Conservation (phyloP, 2,329 filamentous ascomycete genomes). For the Westerdykella ornata region DNA sequence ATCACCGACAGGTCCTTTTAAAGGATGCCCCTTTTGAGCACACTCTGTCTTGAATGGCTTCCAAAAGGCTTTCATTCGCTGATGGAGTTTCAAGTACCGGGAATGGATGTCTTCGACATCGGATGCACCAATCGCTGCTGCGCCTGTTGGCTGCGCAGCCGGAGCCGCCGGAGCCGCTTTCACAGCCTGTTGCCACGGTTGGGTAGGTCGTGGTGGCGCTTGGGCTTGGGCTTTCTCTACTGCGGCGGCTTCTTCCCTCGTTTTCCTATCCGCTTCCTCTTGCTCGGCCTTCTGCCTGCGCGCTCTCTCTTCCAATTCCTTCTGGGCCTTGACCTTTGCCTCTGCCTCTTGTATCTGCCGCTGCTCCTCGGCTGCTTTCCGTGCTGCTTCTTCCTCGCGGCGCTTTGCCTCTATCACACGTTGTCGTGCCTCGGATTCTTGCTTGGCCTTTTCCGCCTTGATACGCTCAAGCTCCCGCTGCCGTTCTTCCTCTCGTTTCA, state of each 20-base stretch:
- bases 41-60: slow-evolving; percentile 22
- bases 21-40: slow-evolving; percentile 18
- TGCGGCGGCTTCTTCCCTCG: slow-evolving; percentile 23
- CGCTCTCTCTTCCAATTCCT: slow-evolving; percentile 25
- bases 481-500: slow-evolving; percentile 26
- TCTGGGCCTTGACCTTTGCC: slow-evolving; percentile 25
- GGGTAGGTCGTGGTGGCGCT: slow-evolving; percentile 12
- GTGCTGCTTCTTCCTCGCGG: slow-evolving; percentile 27
- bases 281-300: slow-evolving; percentile 23
- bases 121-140: slow-evolving; percentile 1
- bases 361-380: slow-evolving; percentile 23
- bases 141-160: slow-evolving; percentile 4
- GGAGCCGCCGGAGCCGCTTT: slow-evolving; percentile 5
- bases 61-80: slow-evolving; percentile 34
- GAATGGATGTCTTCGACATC: slow-evolving; percentile 27
- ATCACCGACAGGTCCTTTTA: slow-evolving; percentile 28
- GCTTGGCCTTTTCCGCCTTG: slow-evolving; percentile 40
- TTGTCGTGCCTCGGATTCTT: slow-evolving; percentile 33
- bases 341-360: slow-evolving; percentile 26
- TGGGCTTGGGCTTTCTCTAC: slow-evolving; percentile 18
- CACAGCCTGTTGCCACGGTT: slow-evolving; percentile 3
- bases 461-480: slow-evolving; percentile 36
- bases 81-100: slow-evolving; percentile 32
- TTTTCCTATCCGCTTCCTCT: slow-evolving; percentile 26
- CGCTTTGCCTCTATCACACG: slow-evolving; percentile 30